Base-by-base conservation (phyloP, 306 rosid genomes). In the Phaseolus lunatus region DNA sequence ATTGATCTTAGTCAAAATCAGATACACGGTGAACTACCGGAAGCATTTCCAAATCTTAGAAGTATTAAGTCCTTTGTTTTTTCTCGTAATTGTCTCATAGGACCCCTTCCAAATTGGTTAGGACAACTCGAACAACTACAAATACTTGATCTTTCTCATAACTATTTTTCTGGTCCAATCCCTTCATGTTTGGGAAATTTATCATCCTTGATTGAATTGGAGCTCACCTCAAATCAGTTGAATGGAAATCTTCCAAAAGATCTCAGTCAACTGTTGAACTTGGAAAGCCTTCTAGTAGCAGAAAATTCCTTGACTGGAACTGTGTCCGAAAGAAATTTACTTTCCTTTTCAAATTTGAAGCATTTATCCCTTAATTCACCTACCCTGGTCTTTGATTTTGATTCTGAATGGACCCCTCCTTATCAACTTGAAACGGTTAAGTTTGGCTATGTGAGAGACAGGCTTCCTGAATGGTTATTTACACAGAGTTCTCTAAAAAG, bases 171-270 rank as follows among this genome's bases (percentile, higher is more conserved):
- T 20, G 61, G 29, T 7, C 61, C 39, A 31, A 64, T 66, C 20
- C 31, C 76, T 6, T 45, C 65, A 22, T 35, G 5, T 85, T 43
- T 85, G 18, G 72, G 78, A 16, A 81, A 85, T 64, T 29, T 85
- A 11, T 49, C 85, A 19, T 78, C 48, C 50, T 47, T 85, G 64
- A 5, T 22, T 20, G 2, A 1, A 2, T 15, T 72, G 41, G 2
- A 1, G 4, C 54, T 72, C 6, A 0, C 0, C 0, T 23, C 6
- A 50, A 70, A 70, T 31, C 0, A 49, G 3, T 1, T 70, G 12
- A 70, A 52, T 19, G 65, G 76, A 72, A 72, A 6, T 72, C 50
- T 72, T 53, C 50, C 65, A 3, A 2, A 11, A 20, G 20, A 19
- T 20, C 35, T 71, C 0, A 35, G 76, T 3, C 3, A 35, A 71